A percentile compares a stretch with the other conserved stretches of the same genome.
phyloP scores from a whole-genome alignment of 306 rosid genomes.

The Prunus padus region DNA sequence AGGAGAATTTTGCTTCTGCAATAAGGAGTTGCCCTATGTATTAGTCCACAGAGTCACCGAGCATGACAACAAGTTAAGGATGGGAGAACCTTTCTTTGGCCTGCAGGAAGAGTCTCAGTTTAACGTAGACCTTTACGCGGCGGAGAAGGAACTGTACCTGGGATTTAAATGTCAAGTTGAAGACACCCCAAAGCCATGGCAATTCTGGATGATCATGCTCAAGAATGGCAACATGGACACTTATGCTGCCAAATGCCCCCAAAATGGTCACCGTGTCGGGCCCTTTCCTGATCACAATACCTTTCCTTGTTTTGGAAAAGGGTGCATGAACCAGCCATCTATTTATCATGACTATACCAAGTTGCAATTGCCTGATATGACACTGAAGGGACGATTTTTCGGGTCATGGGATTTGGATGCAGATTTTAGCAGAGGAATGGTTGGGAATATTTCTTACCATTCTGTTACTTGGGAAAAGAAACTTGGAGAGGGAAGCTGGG shows the following conservation, averaged over 20 bases:
- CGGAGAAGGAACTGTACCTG: slow-evolving; percentile 42
- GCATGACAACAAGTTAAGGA: slow-evolving; percentile 38
- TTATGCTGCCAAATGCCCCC: slow-evolving; percentile 43
- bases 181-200: slow-evolving; percentile 54
- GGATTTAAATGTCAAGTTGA: slow-evolving; percentile 48
- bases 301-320: slow-evolving; percentile 57
- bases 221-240: slow-evolving; percentile 65
- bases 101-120: slow-evolving; percentile 25
- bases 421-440: slow-evolving; percentile 18
- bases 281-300: slow-evolving; percentile 30
- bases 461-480: slow-evolving; percentile 54
- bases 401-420: slow-evolving; percentile 54
- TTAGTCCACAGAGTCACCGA: slow-evolving; percentile 51
- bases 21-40: slow-evolving; percentile 22
- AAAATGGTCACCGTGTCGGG: slow-evolving; percentile 40
- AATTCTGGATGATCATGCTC: slow-evolving; percentile 68
- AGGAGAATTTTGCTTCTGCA: slow-evolving; percentile 42
- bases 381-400: slow-evolving; percentile 45
- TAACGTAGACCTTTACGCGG: slow-evolving; percentile 33
- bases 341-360: slow-evolving; percentile 51
- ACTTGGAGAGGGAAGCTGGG: slow-evolving; percentile 50
- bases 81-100: slow-evolving; percentile 41
- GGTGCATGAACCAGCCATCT: slow-evolving; percentile 61
- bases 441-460: slow-evolving; percentile 41
- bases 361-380: slow-evolving; percentile 29